Evolutionary conservation across 2,329 filamentous ascomycete species (phyloP).

Genomic region (Chalara sp.): DNA sequence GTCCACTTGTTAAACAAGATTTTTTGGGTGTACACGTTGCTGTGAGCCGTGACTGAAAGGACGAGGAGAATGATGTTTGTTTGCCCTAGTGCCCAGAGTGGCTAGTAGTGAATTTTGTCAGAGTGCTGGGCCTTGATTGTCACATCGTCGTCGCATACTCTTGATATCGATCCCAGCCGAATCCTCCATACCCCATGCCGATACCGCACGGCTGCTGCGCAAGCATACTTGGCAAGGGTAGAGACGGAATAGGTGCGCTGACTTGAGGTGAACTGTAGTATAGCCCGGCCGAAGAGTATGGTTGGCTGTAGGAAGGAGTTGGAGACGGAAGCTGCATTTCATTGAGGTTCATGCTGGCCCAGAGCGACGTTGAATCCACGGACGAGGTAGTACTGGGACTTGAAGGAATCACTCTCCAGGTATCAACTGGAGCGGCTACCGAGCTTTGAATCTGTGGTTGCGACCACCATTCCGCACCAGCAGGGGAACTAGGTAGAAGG

Average conservation of each 20-base stretch:
- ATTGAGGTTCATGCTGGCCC: constrained; percentile 71
- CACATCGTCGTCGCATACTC: constrained; percentile 86
- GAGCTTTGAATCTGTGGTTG: constrained; percentile 58
- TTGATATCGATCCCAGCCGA: constrained; percentile 81
- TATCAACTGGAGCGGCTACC: constrained; percentile 67
- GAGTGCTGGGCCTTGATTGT: constrained; percentile 45
- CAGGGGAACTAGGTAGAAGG: constrained; percentile 76
- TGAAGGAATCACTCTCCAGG: constrained; percentile 87
- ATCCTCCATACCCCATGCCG: constrained; percentile 66
- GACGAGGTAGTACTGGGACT: constrained; percentile 73
- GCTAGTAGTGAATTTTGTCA: constrained; percentile 38
- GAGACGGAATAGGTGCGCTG: constrained; percentile 64
- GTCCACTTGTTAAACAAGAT: constrained; percentile 10
- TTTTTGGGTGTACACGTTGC: background rate
- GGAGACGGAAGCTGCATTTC: constrained; percentile 73
- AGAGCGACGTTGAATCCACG: constrained; percentile 67
- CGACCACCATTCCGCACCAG: constrained; percentile 73
- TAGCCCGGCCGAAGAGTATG: constrained; percentile 64
- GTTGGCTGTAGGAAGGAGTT: constrained; percentile 72
- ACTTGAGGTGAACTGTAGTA: constrained; percentile 78
- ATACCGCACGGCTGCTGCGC: constrained; percentile 77
- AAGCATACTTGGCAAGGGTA: constrained; percentile 83
- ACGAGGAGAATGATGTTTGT: constrained; percentile 18
- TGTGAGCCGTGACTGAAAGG: constrained; percentile 1
- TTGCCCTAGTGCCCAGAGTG: constrained; percentile 38